These are phyloP conservation scores for Brassica incana DNA, from an alignment of 345 rosid species.

Conservation along the genomic window DNA sequence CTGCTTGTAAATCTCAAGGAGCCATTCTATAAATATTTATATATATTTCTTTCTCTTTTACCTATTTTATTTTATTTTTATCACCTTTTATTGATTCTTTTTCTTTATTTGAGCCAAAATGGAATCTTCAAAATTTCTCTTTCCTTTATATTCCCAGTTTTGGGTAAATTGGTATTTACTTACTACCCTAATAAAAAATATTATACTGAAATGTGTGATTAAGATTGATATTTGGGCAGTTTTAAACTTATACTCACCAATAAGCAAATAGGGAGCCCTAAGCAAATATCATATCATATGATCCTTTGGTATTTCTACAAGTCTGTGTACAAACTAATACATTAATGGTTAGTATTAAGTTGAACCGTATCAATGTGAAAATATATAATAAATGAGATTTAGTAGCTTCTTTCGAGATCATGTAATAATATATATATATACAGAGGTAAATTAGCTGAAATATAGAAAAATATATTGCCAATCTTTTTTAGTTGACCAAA, in stretches of 20 bases:
- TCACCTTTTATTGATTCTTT: slow-evolving; percentile 45
- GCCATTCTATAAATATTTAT: slow-evolving; percentile 35
- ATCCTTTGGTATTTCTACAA: background rate
- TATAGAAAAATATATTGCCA: background rate
- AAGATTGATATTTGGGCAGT: background rate
- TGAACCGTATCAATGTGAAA: background rate
- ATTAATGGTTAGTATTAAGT: background rate
- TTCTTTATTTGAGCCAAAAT: slow-evolving; percentile 34
- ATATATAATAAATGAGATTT: background rate
- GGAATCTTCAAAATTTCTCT: slow-evolving; percentile 25
- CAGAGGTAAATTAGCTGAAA: background rate
- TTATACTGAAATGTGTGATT: background rate
- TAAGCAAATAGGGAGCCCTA: background rate
- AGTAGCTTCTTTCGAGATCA: background rate
- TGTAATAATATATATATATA: background rate
- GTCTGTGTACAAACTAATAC: background rate
- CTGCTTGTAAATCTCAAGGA: slow-evolving; percentile 78
- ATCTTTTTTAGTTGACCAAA: background rate
- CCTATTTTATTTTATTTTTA: slow-evolving; percentile 25
- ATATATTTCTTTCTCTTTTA: background rate
- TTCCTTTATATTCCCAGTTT: slow-evolving; percentile 4
- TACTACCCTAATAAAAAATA: background rate
- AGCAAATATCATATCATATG: background rate
- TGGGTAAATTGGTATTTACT: slow-evolving; percentile 13
- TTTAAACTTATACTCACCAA: background rate